Conservation (phyloP, 2,329 filamentous ascomycete genomes). For the Uncinocarpus reesii region DNA sequence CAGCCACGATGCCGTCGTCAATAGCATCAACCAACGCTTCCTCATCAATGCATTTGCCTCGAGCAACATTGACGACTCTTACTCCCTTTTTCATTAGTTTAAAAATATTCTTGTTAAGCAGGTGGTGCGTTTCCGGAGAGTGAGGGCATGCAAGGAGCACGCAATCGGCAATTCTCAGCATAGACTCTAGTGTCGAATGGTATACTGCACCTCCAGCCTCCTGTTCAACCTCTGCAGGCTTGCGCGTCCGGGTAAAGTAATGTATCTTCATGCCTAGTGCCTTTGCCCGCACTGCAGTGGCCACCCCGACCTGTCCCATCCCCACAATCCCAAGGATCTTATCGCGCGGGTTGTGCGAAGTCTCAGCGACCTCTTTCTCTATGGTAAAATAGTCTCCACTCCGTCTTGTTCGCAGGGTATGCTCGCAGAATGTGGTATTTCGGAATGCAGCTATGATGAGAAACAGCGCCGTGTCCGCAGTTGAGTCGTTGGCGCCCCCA, state of each 20-base stretch:
- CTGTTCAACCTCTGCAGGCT: slow-evolving; percentile 6
- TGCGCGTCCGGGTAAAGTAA: slow-evolving; percentile 15
- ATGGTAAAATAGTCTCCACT: slow-evolving; percentile 14
- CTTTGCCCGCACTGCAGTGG: slow-evolving; percentile 12
- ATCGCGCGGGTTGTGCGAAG: slow-evolving; percentile 14
- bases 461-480: slow-evolving; percentile 16
- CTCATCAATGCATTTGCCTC: slow-evolving; percentile 66
- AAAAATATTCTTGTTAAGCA: slow-evolving; percentile 57
- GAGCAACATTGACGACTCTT: slow-evolving; percentile 65
- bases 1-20: slow-evolving; percentile 52
- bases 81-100: slow-evolving; percentile 59
- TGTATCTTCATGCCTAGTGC: slow-evolving; percentile 18
- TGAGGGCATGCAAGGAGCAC: slow-evolving; percentile 17
- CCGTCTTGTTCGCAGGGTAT: slow-evolving; percentile 11
- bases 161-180: slow-evolving; percentile 16
- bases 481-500: slow-evolving; percentile 16
- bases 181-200: slow-evolving; percentile 13
- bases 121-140: slow-evolving; percentile 52
- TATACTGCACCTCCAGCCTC: slow-evolving; percentile 14
- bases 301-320: slow-evolving; percentile 16
- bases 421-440: slow-evolving; percentile 14
- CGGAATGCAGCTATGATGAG: slow-evolving; percentile 17
- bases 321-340: slow-evolving; percentile 17
- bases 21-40: slow-evolving; percentile 60
- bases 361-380: slow-evolving; percentile 7